Conservation (phyloP, 2,329 filamentous ascomycete species). For the Emericellopsis atlantica region DNA sequence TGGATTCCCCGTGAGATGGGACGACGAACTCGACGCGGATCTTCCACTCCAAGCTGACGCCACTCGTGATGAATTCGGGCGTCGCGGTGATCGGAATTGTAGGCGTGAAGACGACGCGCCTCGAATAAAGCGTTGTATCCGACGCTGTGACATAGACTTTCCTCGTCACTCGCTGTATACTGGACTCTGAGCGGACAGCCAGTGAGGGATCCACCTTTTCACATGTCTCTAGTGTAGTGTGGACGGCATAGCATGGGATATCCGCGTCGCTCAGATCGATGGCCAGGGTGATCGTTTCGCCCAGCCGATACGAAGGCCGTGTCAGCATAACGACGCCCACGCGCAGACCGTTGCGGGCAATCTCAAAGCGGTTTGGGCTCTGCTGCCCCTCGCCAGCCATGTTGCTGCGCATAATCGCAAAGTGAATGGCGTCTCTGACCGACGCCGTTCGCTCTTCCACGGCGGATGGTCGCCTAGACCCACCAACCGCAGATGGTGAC, state of each 20-base stretch:
- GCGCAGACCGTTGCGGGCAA: constrained; percentile 80
- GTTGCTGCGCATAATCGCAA: constrained; percentile 79
- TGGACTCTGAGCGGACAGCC: constrained; percentile 73
- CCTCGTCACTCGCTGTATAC: constrained; percentile 75
- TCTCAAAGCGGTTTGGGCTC: constrained; percentile 89
- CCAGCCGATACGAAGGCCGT: constrained; percentile 76
- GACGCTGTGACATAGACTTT: constrained; percentile 67
- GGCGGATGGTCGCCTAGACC: constrained; percentile 40
- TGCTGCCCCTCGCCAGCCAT: constrained; percentile 54
- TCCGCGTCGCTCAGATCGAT: constrained; percentile 72
- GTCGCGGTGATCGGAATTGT: constrained; percentile 75
- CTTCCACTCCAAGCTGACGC: constrained; percentile 79
- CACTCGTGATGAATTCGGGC: constrained; percentile 84
- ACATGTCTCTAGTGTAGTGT: constrained; percentile 72
- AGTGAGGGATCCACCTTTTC: constrained; percentile 73
- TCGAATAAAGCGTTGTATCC: constrained; percentile 72
- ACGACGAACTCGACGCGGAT: constrained; percentile 89
- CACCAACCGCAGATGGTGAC: constrained; percentile 53
- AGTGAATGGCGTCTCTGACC: constrained; percentile 71
- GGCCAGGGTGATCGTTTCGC: constrained; percentile 72
- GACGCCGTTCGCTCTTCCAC: constrained; percentile 47
- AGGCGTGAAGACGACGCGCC: constrained; percentile 66
- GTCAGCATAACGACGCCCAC: constrained; percentile 85
- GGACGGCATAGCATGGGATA: constrained; percentile 75
- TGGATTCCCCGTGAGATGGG: constrained; percentile 29